phyloP scores from a whole-genome alignment of 371 early-diverging fungal species.

The Quaeritorhiza haematococci region DNA sequence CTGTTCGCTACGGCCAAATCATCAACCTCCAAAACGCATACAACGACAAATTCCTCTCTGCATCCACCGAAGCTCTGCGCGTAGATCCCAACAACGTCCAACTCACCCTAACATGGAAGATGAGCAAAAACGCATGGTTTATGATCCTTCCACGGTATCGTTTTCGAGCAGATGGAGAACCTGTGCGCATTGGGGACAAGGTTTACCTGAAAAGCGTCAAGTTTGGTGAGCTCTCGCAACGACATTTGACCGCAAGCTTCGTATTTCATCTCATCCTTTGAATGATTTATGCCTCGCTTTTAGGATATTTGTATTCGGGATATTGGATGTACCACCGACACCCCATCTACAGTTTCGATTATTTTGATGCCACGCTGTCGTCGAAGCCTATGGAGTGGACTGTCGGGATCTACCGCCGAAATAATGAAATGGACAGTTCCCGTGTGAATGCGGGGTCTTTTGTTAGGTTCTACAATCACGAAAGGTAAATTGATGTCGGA shows the following conservation, averaged over 20 bases:
- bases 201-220: not conserved
- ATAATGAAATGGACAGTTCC: not conserved
- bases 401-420: no score
- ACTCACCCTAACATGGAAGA: not conserved
- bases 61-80: not conserved
- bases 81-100: not conserved
- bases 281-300: no score
- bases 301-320: no score
- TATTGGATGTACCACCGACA: no score
- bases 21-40: not conserved
- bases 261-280: no score
- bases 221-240: no score
- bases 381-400: no score
- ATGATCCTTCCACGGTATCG: not conserved
- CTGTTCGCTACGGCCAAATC: not conserved
- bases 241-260: no score
- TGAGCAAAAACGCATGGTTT: not conserved
- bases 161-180: not conserved
- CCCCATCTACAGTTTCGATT: no score
- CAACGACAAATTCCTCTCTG: not conserved
- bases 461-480: not conserved
- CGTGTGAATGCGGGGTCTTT: not conserved
- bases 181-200: not conserved
- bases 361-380: no score
- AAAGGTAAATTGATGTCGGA: not conserved